These are phyloP conservation scores for Tetrahymena borealis DNA, from an alignment of 73 alveolate genomes.

Conservation along the genomic window DNA sequence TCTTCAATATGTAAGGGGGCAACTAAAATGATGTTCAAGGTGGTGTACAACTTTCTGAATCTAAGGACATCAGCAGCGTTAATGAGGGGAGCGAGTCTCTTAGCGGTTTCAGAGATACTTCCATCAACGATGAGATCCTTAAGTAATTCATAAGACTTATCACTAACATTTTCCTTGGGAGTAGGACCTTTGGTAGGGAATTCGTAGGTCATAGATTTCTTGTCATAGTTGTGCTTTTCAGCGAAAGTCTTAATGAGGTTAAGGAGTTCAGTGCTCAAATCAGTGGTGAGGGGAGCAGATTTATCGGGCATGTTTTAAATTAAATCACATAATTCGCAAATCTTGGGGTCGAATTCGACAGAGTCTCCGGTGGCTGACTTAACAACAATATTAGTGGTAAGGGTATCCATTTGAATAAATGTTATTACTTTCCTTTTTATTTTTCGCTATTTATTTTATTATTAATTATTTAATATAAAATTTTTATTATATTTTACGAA, in stretches of 20 bases:
- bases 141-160: neutral
- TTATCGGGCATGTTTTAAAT: neutral
- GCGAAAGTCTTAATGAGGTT: neutral
- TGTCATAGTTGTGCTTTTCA: neutral
- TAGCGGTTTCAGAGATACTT: neutral
- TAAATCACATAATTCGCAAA: neutral
- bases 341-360: neutral
- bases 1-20: neutral
- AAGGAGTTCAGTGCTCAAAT: neutral
- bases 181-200: neutral
- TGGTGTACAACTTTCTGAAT: neutral
- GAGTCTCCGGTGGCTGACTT: neutral
- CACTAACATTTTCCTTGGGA: neutral
- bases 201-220: neutral
- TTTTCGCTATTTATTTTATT: neutral
- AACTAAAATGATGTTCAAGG: neutral
- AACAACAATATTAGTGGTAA: neutral
- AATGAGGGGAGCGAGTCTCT: neutral
- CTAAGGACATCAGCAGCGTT: neutral
- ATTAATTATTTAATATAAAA: neutral
- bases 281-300: conserved; percentile 2
- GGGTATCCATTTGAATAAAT: neutral
- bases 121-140: neutral
- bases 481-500: too few relatives aligned
- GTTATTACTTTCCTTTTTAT: neutral